Percentiles rank a stretch among this genome's conserved stretches.
These are phyloP conservation scores for Septoria linicola DNA, from an alignment of 2,329 filamentous ascomycete species.

Conservation along the genomic window DNA sequence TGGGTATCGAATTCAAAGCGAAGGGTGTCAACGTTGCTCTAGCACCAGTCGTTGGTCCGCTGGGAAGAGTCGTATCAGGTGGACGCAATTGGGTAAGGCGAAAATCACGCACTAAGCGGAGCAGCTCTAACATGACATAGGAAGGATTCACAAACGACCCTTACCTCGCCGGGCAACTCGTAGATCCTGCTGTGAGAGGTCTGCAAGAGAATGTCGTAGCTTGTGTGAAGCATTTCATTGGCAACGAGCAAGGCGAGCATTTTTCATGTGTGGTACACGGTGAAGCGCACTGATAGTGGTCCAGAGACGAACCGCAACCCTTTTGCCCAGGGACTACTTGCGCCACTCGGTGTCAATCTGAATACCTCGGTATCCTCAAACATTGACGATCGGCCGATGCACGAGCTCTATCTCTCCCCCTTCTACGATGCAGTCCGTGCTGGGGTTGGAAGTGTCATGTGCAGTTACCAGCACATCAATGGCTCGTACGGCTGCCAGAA, in stretches of 20 bases:
- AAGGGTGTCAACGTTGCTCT: constrained; percentile 36
- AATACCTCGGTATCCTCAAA: constrained; percentile 47
- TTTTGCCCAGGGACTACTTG: constrained; percentile 22
- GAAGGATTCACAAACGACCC: constrained; percentile 64
- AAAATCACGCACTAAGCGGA: constrained; percentile 10
- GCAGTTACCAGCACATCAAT: constrained; percentile 62
- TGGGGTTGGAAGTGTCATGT: constrained; percentile 79
- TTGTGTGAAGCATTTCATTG: constrained; percentile 34
- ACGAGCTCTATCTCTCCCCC: constrained; percentile 59
- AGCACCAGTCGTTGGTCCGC: constrained; percentile 34
- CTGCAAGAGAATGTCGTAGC: constrained; percentile 42
- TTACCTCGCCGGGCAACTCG: constrained; percentile 32
- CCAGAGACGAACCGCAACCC: constrained; percentile 32
- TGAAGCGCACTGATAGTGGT: neutral
- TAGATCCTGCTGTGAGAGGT: constrained; percentile 28
- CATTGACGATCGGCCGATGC: constrained; percentile 33
- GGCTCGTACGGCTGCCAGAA: constrained; percentile 64
- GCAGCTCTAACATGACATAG: neutral
- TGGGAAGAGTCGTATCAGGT: constrained; percentile 35
- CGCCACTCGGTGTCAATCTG: constrained; percentile 24
- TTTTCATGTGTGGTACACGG: neutral
- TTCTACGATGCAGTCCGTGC: constrained; percentile 70
- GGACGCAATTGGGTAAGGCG: constrained; percentile 37
- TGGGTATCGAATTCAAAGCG: constrained; percentile 37
- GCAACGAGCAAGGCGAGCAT: constrained; percentile 29